Evolutionary conservation across 108 stramenopile genomes (phyloP).

Genomic region (Skeletonema grethae): DNA sequence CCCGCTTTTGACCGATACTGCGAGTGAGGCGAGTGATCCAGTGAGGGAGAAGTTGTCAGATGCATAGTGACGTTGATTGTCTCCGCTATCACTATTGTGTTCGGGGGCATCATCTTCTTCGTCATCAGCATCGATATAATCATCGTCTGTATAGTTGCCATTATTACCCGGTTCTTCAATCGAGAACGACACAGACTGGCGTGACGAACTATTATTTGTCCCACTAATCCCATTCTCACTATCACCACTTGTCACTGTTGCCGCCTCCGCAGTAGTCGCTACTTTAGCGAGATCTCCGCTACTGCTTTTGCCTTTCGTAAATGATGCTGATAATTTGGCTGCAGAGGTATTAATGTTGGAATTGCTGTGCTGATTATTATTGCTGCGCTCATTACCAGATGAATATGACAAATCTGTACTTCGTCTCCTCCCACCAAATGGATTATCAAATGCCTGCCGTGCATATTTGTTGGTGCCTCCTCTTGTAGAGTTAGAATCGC

Average conservation of each 20-base stretch:
- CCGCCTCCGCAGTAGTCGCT: neutral
- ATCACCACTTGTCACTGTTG: neutral
- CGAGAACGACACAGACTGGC: constrained; percentile 25
- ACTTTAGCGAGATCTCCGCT: neutral
- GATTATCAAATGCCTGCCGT: constrained; percentile 1
- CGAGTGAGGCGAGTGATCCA: constrained; percentile 17
- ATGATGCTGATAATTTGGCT: neutral
- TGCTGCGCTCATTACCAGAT: neutral
- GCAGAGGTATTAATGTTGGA: neutral
- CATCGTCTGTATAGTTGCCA: neutral
- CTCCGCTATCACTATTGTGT: neutral
- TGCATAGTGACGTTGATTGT: neutral
- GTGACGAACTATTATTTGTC: neutral
- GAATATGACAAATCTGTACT: neutral
- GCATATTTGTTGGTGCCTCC: neutral
- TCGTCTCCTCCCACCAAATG: neutral
- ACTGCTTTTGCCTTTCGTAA: neutral
- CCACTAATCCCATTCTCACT: neutral
- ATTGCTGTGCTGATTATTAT: neutral
- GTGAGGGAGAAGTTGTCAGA: constrained; percentile 25
- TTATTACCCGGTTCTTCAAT: constrained; percentile 1
- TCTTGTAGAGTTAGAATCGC: neutral
- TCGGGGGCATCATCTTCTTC: neutral
- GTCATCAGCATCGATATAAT: neutral
- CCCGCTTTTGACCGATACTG: constrained; percentile 13